phyloP scores from a whole-genome alignment of 768 basidiomycete genomes.

The Cystofilobasidium capitatum region DNA sequence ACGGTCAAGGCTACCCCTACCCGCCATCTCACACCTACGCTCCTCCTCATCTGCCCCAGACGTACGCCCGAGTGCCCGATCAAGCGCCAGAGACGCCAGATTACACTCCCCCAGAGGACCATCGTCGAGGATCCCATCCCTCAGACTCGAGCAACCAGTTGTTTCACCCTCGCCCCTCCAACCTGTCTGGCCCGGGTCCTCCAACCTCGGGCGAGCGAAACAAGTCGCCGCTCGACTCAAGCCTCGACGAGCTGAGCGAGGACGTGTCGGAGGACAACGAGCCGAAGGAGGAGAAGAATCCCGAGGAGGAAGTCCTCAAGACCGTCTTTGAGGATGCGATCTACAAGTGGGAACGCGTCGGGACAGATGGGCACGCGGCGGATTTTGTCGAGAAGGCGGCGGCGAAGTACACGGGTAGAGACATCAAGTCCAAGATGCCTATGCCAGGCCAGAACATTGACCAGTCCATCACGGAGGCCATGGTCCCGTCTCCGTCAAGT shows the following conservation, averaged over 20 bases:
- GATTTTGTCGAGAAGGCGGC: slow-evolving; percentile 2
- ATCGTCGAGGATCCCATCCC: too few species aligned
- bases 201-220: neutral
- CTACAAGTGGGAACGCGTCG: neutral
- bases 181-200: neutral
- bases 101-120: too few species aligned
- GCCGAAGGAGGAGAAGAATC: neutral
- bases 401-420: neutral
- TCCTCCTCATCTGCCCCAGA: too few species aligned
- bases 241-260: neutral
- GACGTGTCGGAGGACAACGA: too few species aligned
- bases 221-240: neutral
- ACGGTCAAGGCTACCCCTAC: too few species aligned
- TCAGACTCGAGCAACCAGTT: too few species aligned
- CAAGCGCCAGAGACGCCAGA: too few species aligned
- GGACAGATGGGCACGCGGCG: neutral
- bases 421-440: neutral
- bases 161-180: neutral
- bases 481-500: neutral
- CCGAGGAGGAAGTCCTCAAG: neutral
- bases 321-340: neutral
- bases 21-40: too few species aligned
- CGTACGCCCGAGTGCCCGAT: too few species aligned
- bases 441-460: neutral
- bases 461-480: neutral